Evolutionary conservation across 306 rosid genomes (phyloP).

Genomic region (Lathyrus sativus): DNA sequence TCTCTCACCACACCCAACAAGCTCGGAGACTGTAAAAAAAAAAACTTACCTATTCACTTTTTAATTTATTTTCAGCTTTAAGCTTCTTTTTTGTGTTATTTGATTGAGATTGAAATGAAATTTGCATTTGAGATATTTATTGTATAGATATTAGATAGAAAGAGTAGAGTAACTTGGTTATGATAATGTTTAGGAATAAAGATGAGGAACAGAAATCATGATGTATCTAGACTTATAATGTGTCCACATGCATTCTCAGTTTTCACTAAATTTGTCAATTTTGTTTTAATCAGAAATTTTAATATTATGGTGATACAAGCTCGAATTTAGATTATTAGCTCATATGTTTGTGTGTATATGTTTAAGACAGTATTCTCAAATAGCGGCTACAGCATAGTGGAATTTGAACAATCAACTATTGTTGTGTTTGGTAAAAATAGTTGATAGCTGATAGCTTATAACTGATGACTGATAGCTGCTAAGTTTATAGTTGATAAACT

Average conservation of each 20-base stretch:
- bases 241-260: conserved; percentile 34
- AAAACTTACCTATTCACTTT: background rate
- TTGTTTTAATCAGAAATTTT: background rate
- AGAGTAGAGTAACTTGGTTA: background rate
- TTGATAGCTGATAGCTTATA: too few species aligned
- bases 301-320: background rate
- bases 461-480: too few species aligned
- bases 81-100: background rate
- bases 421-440: too few species aligned
- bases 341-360: background rate
- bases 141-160: background rate
- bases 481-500: too few species aligned
- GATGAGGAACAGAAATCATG: background rate
- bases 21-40: conserved; percentile 75
- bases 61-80: background rate
- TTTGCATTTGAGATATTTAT: background rate
- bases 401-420: too few species aligned
- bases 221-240: conserved; percentile 39
- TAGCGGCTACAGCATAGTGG: too few species aligned
- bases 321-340: background rate
- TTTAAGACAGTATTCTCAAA: background rate
- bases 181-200: conserved; percentile 7
- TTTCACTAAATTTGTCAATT: background rate
- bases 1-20: conserved; percentile 61
- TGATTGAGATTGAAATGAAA: conserved; percentile 7